Percentiles rank a stretch among this genome's conserved stretches.
These are phyloP conservation scores for Metschnikowia henanensis DNA, from an alignment of 805 yeast genomes.

Conservation along the genomic window DNA sequence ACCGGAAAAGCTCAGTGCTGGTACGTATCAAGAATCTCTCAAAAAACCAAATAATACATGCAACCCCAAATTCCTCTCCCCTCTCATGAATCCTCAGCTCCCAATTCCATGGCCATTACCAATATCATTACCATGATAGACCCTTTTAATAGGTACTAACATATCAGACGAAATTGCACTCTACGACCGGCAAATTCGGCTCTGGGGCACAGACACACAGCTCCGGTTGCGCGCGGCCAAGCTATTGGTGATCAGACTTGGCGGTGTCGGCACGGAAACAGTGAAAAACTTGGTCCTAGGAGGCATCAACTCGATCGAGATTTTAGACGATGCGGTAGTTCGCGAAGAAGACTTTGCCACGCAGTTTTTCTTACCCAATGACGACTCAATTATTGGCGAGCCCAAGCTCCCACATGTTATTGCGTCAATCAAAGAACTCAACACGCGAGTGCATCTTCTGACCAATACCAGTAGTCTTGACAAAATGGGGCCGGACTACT, in stretches of 20 bases:
- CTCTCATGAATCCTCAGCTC: too few species aligned
- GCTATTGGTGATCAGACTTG: slow-evolving; percentile 67
- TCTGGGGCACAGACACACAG: slow-evolving; percentile 97
- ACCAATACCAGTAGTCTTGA: slow-evolving; percentile 32
- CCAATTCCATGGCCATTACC: too few species aligned
- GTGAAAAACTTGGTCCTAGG: slow-evolving; percentile 84
- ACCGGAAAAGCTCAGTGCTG: slow-evolving; percentile 20
- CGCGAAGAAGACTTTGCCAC: slow-evolving; percentile 63
- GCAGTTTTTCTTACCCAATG: slow-evolving; percentile 68
- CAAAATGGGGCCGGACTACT: slow-evolving; percentile 34
- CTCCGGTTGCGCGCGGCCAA: slow-evolving; percentile 68
- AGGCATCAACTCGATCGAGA: slow-evolving; percentile 78
- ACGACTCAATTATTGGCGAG: slow-evolving; percentile 54
- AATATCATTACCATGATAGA: too few species aligned
- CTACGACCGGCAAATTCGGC: slow-evolving; percentile 90
- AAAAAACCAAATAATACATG: too few species aligned
- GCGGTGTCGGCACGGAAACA: slow-evolving; percentile 79
- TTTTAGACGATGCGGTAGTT: slow-evolving; percentile 59
- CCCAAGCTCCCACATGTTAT: slow-evolving; percentile 54
- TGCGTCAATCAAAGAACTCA: slow-evolving; percentile 65
- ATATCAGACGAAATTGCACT: slow-evolving; percentile 76
- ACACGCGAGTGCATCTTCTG: slow-evolving; percentile 69
- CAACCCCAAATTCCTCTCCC: too few species aligned
- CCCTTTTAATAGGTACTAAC: too few species aligned
- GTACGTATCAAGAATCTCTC: slow-evolving; percentile 15